A percentile compares a stretch with the other conserved stretches of the same genome.
These are phyloP conservation scores for Biscutella auriculata DNA, from an alignment of 441 rosid genomes.

Conservation along the genomic window DNA sequence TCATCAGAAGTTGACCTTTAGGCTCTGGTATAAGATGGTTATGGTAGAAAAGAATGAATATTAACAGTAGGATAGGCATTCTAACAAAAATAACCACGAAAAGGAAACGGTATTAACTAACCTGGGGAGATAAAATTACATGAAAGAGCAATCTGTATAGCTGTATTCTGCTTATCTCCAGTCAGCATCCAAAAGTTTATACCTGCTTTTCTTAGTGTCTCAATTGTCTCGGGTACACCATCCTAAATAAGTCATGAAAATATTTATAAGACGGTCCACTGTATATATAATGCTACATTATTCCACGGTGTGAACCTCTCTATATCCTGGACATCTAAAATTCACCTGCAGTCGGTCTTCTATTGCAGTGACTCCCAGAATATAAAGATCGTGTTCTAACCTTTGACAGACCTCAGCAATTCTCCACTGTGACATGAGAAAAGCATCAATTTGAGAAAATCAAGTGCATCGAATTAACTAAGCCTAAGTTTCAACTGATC, in stretches of 20 bases:
- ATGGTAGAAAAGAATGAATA: conserved; percentile 5
- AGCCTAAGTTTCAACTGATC: neutral
- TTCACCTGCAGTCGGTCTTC: conserved; percentile 92
- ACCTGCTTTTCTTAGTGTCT: conserved; percentile 65
- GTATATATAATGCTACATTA: neutral
- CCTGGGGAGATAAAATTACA: conserved; percentile 77
- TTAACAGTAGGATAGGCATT: neutral
- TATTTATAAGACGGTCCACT: neutral
- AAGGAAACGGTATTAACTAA: conserved; percentile 14
- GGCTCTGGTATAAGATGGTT: conserved; percentile 47
- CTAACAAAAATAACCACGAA: neutral
- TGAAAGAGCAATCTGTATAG: conserved; percentile 70
- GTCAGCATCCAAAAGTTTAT: conserved; percentile 84
- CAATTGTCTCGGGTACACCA: conserved; percentile 79
- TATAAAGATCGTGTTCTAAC: conserved; percentile 77
- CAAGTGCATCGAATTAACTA: conserved; percentile 12
- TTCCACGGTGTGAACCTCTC: neutral
- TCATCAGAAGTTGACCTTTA: conserved; percentile 89
- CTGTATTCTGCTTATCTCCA: conserved; percentile 73
- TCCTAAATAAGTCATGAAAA: conserved; percentile 29
- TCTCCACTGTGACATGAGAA: conserved; percentile 66
- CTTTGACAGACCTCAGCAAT: conserved; percentile 93
- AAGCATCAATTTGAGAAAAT: conserved; percentile 17
- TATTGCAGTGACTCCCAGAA: conserved; percentile 94
- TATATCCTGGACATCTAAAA: conserved; percentile 7